Percentiles rank a stretch among this genome's conserved stretches.
Evolutionary conservation across 2,329 filamentous ascomycete genomes (phyloP).

Genomic region (Beauveria australis): DNA sequence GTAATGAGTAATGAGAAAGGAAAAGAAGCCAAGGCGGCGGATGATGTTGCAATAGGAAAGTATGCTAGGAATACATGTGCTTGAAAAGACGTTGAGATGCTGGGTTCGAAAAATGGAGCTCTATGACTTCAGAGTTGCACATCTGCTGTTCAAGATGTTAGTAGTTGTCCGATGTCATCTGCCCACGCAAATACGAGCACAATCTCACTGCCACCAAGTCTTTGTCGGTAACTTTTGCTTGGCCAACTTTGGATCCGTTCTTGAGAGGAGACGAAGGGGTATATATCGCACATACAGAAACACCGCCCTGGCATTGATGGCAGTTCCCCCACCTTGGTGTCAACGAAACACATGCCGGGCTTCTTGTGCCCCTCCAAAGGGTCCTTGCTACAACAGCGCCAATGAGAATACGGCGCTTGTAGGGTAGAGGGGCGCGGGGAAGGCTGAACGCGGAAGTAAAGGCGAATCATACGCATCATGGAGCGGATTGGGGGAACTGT

Average conservation of each 20-base stretch:
- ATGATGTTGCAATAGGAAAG: too few species aligned
- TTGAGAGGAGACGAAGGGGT: not conserved
- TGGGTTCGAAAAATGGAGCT: not conserved
- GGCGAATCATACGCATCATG: too few species aligned
- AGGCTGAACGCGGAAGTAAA: too few species aligned
- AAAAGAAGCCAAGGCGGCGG: too few species aligned
- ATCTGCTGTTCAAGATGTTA: not conserved
- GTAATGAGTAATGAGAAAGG: too few species aligned
- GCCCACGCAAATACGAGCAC: not conserved
- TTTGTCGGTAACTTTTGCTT: not conserved
- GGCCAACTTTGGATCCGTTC: not conserved
- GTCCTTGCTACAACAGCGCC: conserved; percentile 2
- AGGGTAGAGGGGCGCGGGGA: not conserved
- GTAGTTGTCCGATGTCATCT: not conserved
- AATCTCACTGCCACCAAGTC: not conserved
- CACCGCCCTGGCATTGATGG: not conserved
- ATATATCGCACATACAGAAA: not conserved
- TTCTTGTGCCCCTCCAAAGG: not conserved
- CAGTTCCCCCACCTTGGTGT: not conserved
- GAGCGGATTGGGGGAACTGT: too few species aligned
- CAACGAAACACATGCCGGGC: not conserved
- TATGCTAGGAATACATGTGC: too few species aligned
- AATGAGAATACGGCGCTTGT: conserved; percentile 5
- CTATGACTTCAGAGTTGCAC: not conserved
- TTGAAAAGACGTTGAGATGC: not conserved